Evolutionary conservation across 2,329 filamentous ascomycete genomes (phyloP).

Genomic region (Dendrostoma leiphaemia): DNA sequence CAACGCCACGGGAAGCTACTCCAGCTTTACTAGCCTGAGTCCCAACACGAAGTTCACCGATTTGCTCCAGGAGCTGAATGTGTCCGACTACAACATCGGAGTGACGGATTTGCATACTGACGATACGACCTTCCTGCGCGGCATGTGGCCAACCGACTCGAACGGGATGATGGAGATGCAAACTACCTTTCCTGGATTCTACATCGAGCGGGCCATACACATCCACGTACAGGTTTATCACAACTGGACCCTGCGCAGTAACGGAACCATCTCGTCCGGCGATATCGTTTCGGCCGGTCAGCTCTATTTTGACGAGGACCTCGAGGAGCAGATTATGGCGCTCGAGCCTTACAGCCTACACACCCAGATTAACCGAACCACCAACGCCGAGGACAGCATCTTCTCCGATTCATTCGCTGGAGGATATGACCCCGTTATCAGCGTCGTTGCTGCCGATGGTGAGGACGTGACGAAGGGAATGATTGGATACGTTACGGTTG

Average conservation of each 20-base stretch:
- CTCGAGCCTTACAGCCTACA: constrained; percentile 32
- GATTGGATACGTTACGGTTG: constrained; percentile 14
- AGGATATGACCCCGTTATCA: constrained; percentile 4
- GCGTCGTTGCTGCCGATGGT: constrained; percentile 8
- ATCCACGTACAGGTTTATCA: constrained; percentile 25
- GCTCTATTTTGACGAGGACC: constrained; percentile 29
- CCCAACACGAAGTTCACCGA: constrained; percentile 29
- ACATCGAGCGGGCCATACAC: constrained; percentile 24
- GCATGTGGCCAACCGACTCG: constrained; percentile 27
- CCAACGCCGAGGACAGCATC: constrained; percentile 24
- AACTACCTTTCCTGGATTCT: constrained; percentile 25
- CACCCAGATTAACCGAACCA: constrained; percentile 33
- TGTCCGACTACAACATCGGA: constrained; percentile 21
- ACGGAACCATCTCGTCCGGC: constrained; percentile 21
- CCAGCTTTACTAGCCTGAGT: constrained; percentile 27
- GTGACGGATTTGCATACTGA: constrained; percentile 26
- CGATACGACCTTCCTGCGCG: constrained; percentile 28
- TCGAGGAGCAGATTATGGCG: constrained; percentile 30
- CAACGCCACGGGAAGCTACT: constrained; percentile 26
- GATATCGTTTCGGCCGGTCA: constrained; percentile 31
- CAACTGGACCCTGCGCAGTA: constrained; percentile 20
- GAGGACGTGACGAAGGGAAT: constrained; percentile 12
- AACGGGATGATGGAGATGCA: constrained; percentile 28
- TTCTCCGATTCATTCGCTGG: background rate
- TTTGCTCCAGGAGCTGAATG: constrained; percentile 29